A percentile compares a stretch with the other conserved stretches of the same genome.
Evolutionary conservation across 2,329 filamentous ascomycete species (phyloP).

Genomic region (Graphium sp.): DNA sequence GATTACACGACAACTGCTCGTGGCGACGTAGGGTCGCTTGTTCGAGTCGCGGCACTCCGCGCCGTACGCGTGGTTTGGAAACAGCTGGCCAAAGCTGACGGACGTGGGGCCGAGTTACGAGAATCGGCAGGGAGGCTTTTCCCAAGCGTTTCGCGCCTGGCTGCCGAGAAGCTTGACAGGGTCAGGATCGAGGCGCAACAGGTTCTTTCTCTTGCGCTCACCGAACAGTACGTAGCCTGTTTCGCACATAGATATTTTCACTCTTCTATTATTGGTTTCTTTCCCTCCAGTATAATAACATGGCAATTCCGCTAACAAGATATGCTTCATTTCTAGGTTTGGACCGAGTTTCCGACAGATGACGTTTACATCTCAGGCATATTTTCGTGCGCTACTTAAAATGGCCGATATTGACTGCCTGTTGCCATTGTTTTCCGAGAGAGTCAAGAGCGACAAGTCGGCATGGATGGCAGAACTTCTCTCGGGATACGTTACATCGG

Average conservation of each 20-base stretch:
- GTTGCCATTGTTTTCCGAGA: conserved; percentile 16
- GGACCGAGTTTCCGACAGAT: conserved; percentile 16
- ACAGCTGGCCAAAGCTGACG: conserved; percentile 10
- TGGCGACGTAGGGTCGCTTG: conserved; percentile 79
- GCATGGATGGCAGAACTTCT: conserved; percentile 37
- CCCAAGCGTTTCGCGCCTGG: conserved; percentile 44
- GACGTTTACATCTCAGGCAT: conserved; percentile 39
- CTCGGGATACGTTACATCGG: conserved; percentile 53
- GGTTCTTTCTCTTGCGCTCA: conserved; percentile 27
- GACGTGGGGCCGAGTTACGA: conserved; percentile 8
- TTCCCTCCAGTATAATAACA: not conserved
- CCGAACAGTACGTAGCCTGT: conserved; percentile 22
- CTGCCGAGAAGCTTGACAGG: conserved; percentile 80
- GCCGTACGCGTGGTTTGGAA: conserved; percentile 51
- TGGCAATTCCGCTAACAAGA: conserved; percentile 9
- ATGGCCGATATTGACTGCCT: conserved; percentile 21
- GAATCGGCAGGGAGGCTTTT: conserved; percentile 22
- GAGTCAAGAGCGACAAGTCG: conserved; percentile 13
- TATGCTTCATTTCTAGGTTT: conserved; percentile 12
- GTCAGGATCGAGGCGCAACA: conserved; percentile 53
- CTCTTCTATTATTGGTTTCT: not conserved
- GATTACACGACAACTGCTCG: conserved; percentile 85
- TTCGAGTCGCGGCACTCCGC: conserved; percentile 64
- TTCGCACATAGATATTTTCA: not conserved
- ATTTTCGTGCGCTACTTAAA: conserved; percentile 37